Evolutionary conservation across 2,329 filamentous ascomycete genomes (phyloP), one percentile per base, ranked within the genome.

Genomic region (Rutstroemia sp.): DNA sequence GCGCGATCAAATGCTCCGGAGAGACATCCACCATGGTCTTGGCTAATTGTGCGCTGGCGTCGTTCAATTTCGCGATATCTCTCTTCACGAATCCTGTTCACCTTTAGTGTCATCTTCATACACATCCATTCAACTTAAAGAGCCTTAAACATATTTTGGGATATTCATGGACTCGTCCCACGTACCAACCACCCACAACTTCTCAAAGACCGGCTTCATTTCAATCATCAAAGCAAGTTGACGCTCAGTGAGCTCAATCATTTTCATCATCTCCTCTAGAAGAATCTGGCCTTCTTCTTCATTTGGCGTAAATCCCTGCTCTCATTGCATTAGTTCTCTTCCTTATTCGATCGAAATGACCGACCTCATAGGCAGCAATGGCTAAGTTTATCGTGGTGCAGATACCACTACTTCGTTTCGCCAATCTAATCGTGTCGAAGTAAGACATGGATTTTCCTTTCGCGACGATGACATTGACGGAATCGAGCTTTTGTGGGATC

Each of bases 151-250:
- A 30, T 30, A 3, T 30, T 16, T 3, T 3, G 23, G 44, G 4
- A 2, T n/a, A 27, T 10, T 3, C 12, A n/a, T 14, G n/a, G 14
- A 8, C 12, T 34, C 30, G 4, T 34, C 12, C 23, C 39, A 42
- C 38, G 2, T 45, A 52, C 50, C 50, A n/a, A 39, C 18, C 16
- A 52, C 41, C 50, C 50, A 52, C 12, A 52, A 38, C 12, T 38
- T 52, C 7, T 52, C 50, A 46, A 52, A 52, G 4, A 45, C 50
- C 1, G 50, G 50, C 45, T 52, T 52, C 1, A 18, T 46, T n/a
- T 38, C 39, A 5, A 23, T 16, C 12, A 52, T 30, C 14, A 52
- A 18, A 3, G 25, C 34, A 12, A 52, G 41, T 38, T 52, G 50
- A 5, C 12, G 19, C 41, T 52, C 50, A 14, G 50, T 52, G 7